Conservation (phyloP, 1,284 basidiomycete species). For the Apiotrichum siamense region DNA sequence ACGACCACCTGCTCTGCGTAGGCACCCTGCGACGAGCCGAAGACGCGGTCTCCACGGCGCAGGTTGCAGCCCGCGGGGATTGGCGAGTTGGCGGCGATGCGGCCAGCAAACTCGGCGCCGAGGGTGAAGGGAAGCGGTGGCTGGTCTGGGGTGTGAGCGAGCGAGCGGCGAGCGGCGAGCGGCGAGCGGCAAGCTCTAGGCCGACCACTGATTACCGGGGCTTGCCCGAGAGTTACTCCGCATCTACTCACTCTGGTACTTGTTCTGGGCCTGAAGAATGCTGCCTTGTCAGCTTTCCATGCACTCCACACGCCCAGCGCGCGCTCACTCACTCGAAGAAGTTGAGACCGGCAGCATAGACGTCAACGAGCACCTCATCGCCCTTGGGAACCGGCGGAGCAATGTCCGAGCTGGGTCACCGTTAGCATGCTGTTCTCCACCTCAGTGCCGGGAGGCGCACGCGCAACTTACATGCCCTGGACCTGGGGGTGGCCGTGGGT, state of each 20-base stretch:
- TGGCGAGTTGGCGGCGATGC: conserved; percentile 64
- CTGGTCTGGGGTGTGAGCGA: conserved; percentile 48
- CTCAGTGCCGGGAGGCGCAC: not conserved
- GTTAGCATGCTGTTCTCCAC: not conserved
- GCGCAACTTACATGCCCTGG: conserved; percentile 51
- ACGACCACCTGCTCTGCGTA: conserved; percentile 67
- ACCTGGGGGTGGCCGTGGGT: conserved; percentile 68
- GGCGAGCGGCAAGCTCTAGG: too few species aligned
- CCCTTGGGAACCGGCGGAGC: conserved; percentile 56
- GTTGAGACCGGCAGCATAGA: conserved; percentile 52
- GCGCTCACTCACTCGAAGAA: conserved; percentile 37
- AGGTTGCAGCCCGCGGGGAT: conserved; percentile 76
- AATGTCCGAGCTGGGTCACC: conserved; percentile 46
- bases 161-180: too few species aligned
- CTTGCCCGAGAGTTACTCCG: too few species aligned
- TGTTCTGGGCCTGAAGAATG: conserved; percentile 78
- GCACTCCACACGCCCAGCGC: not conserved
- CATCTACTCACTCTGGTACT: conserved; percentile 59
- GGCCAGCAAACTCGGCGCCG: conserved; percentile 80
- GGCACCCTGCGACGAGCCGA: conserved; percentile 72
- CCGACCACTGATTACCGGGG: too few species aligned
- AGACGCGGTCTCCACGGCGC: conserved; percentile 79
- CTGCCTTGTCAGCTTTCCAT: conserved; percentile 18
- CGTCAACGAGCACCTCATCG: conserved; percentile 70
- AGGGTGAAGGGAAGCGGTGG: conserved; percentile 76